A percentile compares a stretch with the other conserved stretches of the same genome.
These are phyloP conservation scores for Eucalyptus pauciflora DNA, from an alignment of 345 rosid genomes.

Conservation along the genomic window DNA sequence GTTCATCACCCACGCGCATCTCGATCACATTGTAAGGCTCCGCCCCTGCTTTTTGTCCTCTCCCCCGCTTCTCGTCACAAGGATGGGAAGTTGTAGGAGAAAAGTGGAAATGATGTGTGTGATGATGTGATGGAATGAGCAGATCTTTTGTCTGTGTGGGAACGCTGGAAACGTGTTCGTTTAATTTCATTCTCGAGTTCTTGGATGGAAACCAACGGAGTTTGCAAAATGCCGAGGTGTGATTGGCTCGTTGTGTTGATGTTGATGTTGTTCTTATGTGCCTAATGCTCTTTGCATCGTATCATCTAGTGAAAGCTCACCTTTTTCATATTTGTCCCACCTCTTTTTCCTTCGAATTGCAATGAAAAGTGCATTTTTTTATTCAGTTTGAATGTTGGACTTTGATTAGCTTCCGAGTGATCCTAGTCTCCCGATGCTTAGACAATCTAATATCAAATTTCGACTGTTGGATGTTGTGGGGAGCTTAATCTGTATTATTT, in stretches of 20 bases:
- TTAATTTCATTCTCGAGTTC: background rate
- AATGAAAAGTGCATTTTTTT: background rate
- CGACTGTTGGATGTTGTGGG: background rate
- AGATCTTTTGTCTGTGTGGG: background rate
- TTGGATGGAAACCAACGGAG: background rate
- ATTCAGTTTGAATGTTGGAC: background rate
- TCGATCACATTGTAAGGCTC: conserved; percentile 73
- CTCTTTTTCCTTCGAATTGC: background rate
- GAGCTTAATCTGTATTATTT: background rate
- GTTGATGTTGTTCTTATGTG: background rate
- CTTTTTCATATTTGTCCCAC: background rate
- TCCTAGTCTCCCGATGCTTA: background rate
- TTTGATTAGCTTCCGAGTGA: background rate
- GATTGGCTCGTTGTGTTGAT: background rate
- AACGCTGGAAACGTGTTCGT: background rate
- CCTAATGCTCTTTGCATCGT: background rate
- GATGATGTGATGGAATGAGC: background rate
- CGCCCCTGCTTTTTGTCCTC: background rate
- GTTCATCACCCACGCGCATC: conserved; percentile 90
- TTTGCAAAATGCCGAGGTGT: background rate
- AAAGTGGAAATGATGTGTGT: background rate
- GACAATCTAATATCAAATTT: background rate
- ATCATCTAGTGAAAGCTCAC: background rate
- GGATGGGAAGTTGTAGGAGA: background rate
- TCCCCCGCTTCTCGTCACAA: background rate